Evolutionary conservation across 768 basidiomycete species (phyloP).

Genomic region (Xanthoconium purpureum): DNA sequence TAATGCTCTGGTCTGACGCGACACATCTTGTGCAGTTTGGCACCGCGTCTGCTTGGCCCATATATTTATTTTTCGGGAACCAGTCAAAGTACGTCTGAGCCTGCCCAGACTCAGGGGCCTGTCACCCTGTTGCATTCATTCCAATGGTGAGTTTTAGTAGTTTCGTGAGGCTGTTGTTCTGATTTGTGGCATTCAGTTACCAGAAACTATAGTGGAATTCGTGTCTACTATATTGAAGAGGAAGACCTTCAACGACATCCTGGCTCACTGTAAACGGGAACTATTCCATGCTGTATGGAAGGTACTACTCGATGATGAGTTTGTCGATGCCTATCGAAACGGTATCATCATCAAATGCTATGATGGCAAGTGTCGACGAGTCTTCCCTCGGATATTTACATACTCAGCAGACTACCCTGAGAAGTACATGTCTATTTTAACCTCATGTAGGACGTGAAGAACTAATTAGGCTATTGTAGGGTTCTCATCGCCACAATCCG

Average conservation of each 20-base stretch:
- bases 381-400: background rate
- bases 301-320: too few species aligned
- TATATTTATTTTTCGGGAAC: background rate
- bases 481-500: background rate
- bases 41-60: background rate
- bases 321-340: background rate
- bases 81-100: background rate
- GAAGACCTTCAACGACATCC: background rate
- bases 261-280: background rate
- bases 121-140: background rate
- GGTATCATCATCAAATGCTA: background rate
- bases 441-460: too few species aligned
- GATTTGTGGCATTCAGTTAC: background rate
- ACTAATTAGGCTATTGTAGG: background rate
- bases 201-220: too few species aligned
- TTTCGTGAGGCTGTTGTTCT: background rate
- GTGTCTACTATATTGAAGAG: background rate
- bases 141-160: background rate
- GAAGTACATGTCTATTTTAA: too few species aligned
- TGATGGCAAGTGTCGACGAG: background rate
- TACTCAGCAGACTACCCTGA: too few species aligned
- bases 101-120: background rate
- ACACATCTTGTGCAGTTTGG: background rate
- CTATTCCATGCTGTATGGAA: background rate
- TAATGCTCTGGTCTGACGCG: background rate